Evolutionary conservation across 23 red algal species (phyloP), one percentile per base, ranked within the genome.

Genomic region (Gracilaria gracilis): DNA sequence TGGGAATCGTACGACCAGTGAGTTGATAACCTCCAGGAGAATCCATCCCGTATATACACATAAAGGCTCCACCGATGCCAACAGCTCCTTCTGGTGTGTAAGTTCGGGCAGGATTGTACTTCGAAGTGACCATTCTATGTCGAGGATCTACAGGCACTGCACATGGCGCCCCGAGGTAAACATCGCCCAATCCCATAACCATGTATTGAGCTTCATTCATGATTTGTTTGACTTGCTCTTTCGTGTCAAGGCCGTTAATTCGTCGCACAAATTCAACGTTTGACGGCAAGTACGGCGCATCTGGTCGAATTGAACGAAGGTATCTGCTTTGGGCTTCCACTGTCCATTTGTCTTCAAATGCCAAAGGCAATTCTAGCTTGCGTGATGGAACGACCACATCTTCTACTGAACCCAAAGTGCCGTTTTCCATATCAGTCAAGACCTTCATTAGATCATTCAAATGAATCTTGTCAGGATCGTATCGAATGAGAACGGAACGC

Each of bases 41-140:
- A 51, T 94, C 83, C 92, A 88, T 94, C 25, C 92, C 92, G 28
- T 94, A 94, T 20, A 94, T 94, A 55, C 92, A 94, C 92, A 94
- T 65, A 70, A 88, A 94, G 1, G 84, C 92, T 0, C 92, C 92
- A 13, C 92, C 92, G 49, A 94, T 94, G 34, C 92, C 92, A 24
- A 94, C 92, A 8, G 92, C 92, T 29, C 92, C 92, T 57, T 94
- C 92, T 9, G 92, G 92, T 14, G 92, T 94, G 37, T 82, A 88
- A 27, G 82, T 94, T 27, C 92, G 65, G 12, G 92, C 92, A 20
- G 92, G 92, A 57, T 94, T 94, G 24, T 88, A 94, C 48, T 94
- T 94, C 15, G 92, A 94, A 34, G 92, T 94, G 31, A 94, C 83
- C 29, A 94, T 75, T 31, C 92, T 70, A 36, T 94, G 92, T 2